Evolutionary conservation across 106 monocot species (phyloP).

Genomic region (Phalaenopsis aphrodite): DNA sequence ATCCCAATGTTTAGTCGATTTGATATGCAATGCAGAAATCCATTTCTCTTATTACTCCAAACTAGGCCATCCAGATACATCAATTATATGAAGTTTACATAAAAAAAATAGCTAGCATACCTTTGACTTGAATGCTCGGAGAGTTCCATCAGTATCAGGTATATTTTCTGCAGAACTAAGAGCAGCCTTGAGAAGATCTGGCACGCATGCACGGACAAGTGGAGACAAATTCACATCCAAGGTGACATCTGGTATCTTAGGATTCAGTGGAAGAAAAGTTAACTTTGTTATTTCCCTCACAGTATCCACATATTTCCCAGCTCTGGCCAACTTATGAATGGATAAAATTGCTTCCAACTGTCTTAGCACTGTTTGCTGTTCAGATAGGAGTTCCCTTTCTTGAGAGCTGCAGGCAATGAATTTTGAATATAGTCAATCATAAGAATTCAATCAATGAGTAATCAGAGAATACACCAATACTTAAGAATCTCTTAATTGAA

Average conservation of each 20-base stretch:
- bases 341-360: slow-evolving; percentile 79
- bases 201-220: slow-evolving; percentile 79
- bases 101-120: slow-evolving; percentile 24
- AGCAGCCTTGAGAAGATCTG: slow-evolving; percentile 81
- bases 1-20: too few species aligned
- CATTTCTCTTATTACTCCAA: not conserved
- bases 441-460: not conserved
- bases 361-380: slow-evolving; percentile 73
- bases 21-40: not conserved
- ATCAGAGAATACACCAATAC: not conserved
- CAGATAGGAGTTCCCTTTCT: slow-evolving; percentile 61
- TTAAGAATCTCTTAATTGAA: too few species aligned
- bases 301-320: slow-evolving; percentile 72
- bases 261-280: slow-evolving; percentile 86
- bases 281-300: slow-evolving; percentile 72
- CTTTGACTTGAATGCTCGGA: slow-evolving; percentile 82
- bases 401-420: slow-evolving; percentile 44
- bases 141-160: slow-evolving; percentile 73
- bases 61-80: not conserved
- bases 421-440: not conserved
- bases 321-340: slow-evolving; percentile 67
- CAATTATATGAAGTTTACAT: not conserved
- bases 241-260: slow-evolving; percentile 52
- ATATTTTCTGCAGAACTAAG: slow-evolving; percentile 74
- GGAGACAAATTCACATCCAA: slow-evolving; percentile 60